Base-by-base conservation (phyloP, 176 grass and related monocot genomes). In the Poa annua region DNA sequence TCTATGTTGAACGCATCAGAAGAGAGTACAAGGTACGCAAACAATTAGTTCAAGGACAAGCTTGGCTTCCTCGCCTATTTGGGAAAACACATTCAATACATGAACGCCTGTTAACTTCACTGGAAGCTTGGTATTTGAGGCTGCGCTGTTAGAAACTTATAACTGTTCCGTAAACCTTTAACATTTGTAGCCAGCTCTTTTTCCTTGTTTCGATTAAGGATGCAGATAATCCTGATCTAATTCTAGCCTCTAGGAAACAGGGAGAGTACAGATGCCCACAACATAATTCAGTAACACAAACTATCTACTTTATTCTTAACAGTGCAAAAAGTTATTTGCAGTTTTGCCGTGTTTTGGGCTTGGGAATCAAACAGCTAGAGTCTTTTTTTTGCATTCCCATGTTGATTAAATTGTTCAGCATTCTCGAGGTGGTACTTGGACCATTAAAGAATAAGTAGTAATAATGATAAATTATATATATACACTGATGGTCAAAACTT, bases 1-100 rank as follows among this genome's bases (percentile, higher is more conserved):
- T 98, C 74, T 98, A 98, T 88, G 93, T 98, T 77, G 92, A 98
- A 70, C 96, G 96, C 85, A 98, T 98, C 57, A 82, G 65, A 72
- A 92, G 96, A 79, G 96, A 98, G 45, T 98, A 98, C 76, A 98
- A 98, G 89, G 96, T 98, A 88, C 34, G 74, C 7, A 49, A 26
- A 49, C 20, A 17, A 72, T 42, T 76, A 24, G 8, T 76, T 70
- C 62, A 49, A 56, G 20, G 50, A 33, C 41, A 61, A 68, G 29
- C 29, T 80, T 80, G 44, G 25, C 22, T 42, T 22, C 15, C 14
- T 79, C 11, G 17, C 63, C 48, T 77, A 71, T 52, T 50, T 87
- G 44, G 34, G 11, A 77, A 70, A 20, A 42, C 41, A 38, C 4
- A 16, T 42, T 61, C 20, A 65, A 17, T 71, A 45, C 72, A 60